Conservation (phyloP, 805 yeast species). For the Yarrowia sp. region DNA sequence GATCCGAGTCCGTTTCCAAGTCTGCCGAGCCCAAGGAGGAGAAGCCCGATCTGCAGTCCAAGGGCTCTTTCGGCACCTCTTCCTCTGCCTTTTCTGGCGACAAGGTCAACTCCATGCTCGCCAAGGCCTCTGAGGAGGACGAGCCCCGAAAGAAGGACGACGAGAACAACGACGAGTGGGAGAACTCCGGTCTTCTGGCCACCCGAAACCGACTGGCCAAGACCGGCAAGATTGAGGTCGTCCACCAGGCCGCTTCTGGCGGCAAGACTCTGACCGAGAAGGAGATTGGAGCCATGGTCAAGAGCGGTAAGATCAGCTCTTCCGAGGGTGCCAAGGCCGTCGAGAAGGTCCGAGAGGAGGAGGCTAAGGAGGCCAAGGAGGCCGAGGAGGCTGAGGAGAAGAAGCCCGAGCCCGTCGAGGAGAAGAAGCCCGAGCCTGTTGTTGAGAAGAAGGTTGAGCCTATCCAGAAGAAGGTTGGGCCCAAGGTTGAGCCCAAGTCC, state of each 20-base stretch:
- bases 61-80: slow-evolving; percentile 26
- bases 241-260: slow-evolving; percentile 27
- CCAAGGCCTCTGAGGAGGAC: slow-evolving; percentile 28
- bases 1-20: slow-evolving; percentile 27
- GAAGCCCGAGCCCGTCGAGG: slow-evolving; percentile 5
- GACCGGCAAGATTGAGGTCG: slow-evolving; percentile 28
- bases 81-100: slow-evolving; percentile 22
- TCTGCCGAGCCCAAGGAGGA: slow-evolving; percentile 34
- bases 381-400: not conserved
- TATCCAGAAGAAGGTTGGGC: not conserved
- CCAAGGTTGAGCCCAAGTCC: not conserved
- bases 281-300: slow-evolving; percentile 23
- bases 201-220: slow-evolving; percentile 27
- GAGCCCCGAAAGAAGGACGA: slow-evolving; percentile 28
- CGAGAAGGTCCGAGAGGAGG: slow-evolving; percentile 26
- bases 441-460: slow-evolving; percentile 2
- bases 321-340: slow-evolving; percentile 25
- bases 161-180: slow-evolving; percentile 26
- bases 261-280: slow-evolving; percentile 20
- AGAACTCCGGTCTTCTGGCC: slow-evolving; percentile 27
- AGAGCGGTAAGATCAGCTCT: slow-evolving; percentile 23
- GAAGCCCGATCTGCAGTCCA: slow-evolving; percentile 27
- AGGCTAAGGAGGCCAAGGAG: slow-evolving; percentile 25
- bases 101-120: slow-evolving; percentile 27
- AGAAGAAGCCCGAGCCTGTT: not conserved